phyloP scores from a whole-genome alignment of 371 early-diverging fungal genomes.

The Batkoa obscura region DNA sequence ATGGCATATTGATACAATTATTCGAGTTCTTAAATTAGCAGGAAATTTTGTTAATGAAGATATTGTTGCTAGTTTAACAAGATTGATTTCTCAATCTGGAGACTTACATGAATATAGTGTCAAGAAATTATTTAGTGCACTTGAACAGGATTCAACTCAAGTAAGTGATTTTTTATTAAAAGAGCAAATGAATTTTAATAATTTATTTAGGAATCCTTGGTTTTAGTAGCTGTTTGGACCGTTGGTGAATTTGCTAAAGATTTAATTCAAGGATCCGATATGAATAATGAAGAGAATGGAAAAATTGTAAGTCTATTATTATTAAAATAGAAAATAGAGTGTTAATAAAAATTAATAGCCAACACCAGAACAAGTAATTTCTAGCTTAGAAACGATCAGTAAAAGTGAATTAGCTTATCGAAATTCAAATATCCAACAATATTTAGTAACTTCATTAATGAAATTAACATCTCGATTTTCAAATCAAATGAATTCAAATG shows the following conservation, averaged over 20 bases:
- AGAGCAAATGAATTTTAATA: no score
- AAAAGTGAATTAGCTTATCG: slow-evolving; percentile 44
- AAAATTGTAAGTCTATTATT: slow-evolving; percentile 17
- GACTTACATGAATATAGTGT: slow-evolving; percentile 73
- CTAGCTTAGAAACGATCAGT: slow-evolving; percentile 47
- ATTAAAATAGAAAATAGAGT: no score
- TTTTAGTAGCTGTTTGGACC: slow-evolving; percentile 83
- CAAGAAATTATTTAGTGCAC: slow-evolving; percentile 61
- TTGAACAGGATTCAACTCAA: slow-evolving; percentile 59
- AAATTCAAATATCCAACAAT: slow-evolving; percentile 55
- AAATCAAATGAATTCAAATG: slow-evolving; percentile 17
- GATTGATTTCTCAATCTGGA: slow-evolving; percentile 44
- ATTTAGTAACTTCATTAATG: slow-evolving; percentile 66
- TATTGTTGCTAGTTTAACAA: slow-evolving; percentile 45
- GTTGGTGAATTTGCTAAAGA: slow-evolving; percentile 93
- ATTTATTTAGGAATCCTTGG: slow-evolving; percentile 54
- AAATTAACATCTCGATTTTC: slow-evolving; percentile 71
- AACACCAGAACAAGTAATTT: slow-evolving; percentile 49
- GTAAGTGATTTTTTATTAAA: slow-evolving; percentile 10
- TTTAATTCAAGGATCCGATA: slow-evolving; percentile 33
- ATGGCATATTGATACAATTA: slow-evolving; percentile 91
- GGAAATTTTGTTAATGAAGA: slow-evolving; percentile 54
- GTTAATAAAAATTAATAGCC: slow-evolving; percentile 20
- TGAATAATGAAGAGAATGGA: slow-evolving; percentile 48
- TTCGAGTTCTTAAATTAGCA: slow-evolving; percentile 67